phyloP scores from a whole-genome alignment of 2,329 filamentous ascomycete species.

The Xylaria sp. region DNA sequence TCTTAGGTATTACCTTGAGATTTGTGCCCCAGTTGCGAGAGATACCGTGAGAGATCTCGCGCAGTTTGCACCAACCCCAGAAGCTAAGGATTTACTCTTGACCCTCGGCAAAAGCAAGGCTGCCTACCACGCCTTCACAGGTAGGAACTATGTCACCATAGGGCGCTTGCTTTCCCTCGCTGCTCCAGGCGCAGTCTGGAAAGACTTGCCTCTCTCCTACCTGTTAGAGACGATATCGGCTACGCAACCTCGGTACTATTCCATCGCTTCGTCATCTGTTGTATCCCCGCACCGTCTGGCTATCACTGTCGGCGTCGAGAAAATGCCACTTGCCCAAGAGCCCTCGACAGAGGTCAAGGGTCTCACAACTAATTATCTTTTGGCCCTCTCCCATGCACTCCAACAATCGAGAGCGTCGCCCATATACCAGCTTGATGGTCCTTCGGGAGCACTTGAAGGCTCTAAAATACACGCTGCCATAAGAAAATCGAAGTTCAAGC shows the following conservation, averaged over 20 bases:
- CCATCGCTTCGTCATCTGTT: conserved; percentile 9
- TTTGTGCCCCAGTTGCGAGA: conserved; percentile 2
- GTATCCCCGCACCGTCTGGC: background rate
- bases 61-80: conserved; percentile 11
- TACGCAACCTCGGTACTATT: conserved; percentile 6
- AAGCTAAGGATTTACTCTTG: background rate
- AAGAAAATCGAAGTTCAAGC: conserved; percentile 8
- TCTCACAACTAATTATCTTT: conserved; percentile 6
- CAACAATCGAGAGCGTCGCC: background rate
- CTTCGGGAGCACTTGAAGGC: conserved; percentile 2
- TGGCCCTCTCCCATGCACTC: background rate
- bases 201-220: conserved; percentile 19
- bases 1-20: conserved; percentile 10
- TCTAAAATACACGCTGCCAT: conserved; percentile 6
- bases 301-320: conserved; percentile 10
- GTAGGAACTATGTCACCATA: conserved; percentile 3
- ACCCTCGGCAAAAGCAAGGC: background rate
- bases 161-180: conserved; percentile 7
- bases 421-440: background rate
- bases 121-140: conserved; percentile 6
- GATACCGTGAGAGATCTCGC: conserved; percentile 13
- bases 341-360: conserved; percentile 3
- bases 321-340: background rate
- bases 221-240: background rate
- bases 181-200: conserved; percentile 1